phyloP scores from a whole-genome alignment of 441 rosid species.

The Aquilaria agallochum region DNA sequence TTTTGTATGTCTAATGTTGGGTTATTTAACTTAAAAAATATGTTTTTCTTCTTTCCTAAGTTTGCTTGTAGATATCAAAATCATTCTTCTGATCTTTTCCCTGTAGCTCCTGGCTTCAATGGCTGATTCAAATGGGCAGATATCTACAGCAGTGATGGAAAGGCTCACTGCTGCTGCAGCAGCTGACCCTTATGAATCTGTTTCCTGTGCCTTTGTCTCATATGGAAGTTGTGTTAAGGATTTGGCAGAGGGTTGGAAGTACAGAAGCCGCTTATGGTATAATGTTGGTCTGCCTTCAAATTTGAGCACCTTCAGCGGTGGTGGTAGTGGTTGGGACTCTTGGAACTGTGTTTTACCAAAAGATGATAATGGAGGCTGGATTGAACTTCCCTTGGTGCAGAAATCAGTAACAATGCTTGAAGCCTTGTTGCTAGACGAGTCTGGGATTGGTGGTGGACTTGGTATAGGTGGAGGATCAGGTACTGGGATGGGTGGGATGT shows the following conservation, averaged over 20 bases:
- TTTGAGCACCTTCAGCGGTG: slow-evolving; percentile 69
- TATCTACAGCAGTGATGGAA: slow-evolving; percentile 92
- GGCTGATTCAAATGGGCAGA: slow-evolving; percentile 99
- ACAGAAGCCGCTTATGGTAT: slow-evolving; percentile 96
- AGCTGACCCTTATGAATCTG: slow-evolving; percentile 98
- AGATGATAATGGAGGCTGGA: slow-evolving; percentile 95
- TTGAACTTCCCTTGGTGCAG: slow-evolving; percentile 92
- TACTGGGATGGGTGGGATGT: slow-evolving; percentile 99
- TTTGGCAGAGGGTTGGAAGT: slow-evolving; percentile 98
- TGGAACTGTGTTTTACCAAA: slow-evolving; percentile 93
- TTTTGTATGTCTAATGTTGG: background rate
- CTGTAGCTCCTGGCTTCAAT: slow-evolving; percentile 93
- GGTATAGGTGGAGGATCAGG: slow-evolving; percentile 99
- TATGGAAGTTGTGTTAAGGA: slow-evolving; percentile 96
- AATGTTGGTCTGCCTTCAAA: slow-evolving; percentile 89
- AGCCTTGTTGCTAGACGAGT: slow-evolving; percentile 92
- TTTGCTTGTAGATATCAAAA: slow-evolving; percentile 3
- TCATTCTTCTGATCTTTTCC: slow-evolving; percentile 11
- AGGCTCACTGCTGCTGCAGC: slow-evolving; percentile 97
- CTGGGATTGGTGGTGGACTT: slow-evolving; percentile 99
- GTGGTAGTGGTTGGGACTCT: slow-evolving; percentile 91
- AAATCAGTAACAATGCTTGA: slow-evolving; percentile 98
- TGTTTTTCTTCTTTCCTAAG: background rate
- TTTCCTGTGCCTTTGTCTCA: slow-evolving; percentile 97
- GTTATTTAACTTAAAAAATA: background rate